phyloP scores from a whole-genome alignment of 352 stramenopile species.

The Elongisporangium prolatum region DNA sequence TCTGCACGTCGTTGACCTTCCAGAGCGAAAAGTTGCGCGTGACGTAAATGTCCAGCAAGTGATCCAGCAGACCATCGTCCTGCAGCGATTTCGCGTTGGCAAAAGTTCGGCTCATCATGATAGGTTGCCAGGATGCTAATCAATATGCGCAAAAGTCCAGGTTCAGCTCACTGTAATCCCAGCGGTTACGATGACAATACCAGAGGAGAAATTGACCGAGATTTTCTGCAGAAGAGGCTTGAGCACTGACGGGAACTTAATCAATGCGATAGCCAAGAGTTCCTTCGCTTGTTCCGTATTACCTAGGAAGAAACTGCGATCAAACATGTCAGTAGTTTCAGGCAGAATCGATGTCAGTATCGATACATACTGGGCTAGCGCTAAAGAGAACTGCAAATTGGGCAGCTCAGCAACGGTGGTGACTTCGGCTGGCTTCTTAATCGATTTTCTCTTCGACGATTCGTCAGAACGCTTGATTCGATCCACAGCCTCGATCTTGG shows the following conservation, averaged over 20 bases:
- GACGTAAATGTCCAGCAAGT: constrained; percentile 81
- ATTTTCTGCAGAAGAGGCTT: constrained; percentile 78
- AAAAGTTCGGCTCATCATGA: constrained; percentile 73
- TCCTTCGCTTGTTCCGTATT: constrained; percentile 59
- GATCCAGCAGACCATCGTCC: constrained; percentile 52
- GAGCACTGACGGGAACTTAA: constrained; percentile 65
- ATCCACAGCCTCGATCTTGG: constrained; percentile 58
- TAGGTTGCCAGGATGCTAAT: constrained; percentile 60
- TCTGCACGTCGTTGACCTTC: constrained; percentile 79
- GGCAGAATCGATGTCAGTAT: neutral
- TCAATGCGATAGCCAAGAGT: constrained; percentile 45
- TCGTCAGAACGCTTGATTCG: constrained; percentile 20
- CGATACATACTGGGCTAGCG: constrained; percentile 55
- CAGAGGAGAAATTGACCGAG: constrained; percentile 52
- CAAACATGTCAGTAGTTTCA: neutral
- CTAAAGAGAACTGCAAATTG: constrained; percentile 73
- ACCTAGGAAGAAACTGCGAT: constrained; percentile 52
- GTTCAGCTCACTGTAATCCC: neutral
- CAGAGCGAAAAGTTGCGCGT: constrained; percentile 71
- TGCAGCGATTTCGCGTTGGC: constrained; percentile 62
- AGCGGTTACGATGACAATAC: constrained; percentile 19
- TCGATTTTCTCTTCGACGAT: constrained; percentile 8
- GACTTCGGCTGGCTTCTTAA: constrained; percentile 12
- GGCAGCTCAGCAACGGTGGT: constrained; percentile 41
- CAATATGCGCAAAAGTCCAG: neutral